Conservation (phyloP, 805 yeast species). For the Sugiyamaella boreocaroliniensis region DNA sequence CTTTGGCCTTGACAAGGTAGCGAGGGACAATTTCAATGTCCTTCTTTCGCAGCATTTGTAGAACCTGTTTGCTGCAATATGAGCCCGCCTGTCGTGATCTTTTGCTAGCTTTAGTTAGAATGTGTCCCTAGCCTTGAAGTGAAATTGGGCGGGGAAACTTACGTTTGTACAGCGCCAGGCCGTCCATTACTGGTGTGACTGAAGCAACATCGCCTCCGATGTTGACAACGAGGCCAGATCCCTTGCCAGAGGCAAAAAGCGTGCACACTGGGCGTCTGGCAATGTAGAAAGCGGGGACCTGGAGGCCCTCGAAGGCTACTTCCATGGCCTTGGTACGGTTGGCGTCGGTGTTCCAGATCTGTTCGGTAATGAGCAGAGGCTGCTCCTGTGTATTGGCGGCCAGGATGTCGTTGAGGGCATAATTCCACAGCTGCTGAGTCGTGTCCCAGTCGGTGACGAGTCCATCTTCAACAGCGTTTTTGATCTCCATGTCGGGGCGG, state of each 20-base stretch:
- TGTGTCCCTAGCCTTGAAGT: not conserved
- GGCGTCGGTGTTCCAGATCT: constrained; percentile 68
- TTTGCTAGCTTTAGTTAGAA: constrained; percentile 40
- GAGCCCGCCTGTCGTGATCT: constrained; percentile 66
- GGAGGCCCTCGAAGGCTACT: constrained; percentile 57
- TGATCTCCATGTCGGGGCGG: constrained; percentile 16
- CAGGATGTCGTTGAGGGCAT: constrained; percentile 47
- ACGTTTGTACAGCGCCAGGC: constrained; percentile 31
- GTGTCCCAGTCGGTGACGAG: constrained; percentile 69
- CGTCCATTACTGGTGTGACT: constrained; percentile 38
- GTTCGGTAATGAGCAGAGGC: constrained; percentile 79
- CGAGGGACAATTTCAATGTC: constrained; percentile 38
- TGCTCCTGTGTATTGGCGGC: constrained; percentile 53
- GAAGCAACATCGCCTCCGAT: constrained; percentile 65
- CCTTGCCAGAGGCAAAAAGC: constrained; percentile 80
- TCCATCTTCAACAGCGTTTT: constrained; percentile 20
- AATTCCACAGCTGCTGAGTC: constrained; percentile 65
- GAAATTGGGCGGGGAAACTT: not conserved
- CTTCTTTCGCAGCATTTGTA: constrained; percentile 34
- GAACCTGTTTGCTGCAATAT: constrained; percentile 51
- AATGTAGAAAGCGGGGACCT: constrained; percentile 73
- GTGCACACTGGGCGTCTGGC: constrained; percentile 83
- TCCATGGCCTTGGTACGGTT: constrained; percentile 69
- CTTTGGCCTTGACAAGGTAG: constrained; percentile 47
- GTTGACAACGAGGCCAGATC: constrained; percentile 56